Evolutionary conservation across 352 stramenopile species (phyloP).

Genomic region (Phytophthora parvispora): DNA sequence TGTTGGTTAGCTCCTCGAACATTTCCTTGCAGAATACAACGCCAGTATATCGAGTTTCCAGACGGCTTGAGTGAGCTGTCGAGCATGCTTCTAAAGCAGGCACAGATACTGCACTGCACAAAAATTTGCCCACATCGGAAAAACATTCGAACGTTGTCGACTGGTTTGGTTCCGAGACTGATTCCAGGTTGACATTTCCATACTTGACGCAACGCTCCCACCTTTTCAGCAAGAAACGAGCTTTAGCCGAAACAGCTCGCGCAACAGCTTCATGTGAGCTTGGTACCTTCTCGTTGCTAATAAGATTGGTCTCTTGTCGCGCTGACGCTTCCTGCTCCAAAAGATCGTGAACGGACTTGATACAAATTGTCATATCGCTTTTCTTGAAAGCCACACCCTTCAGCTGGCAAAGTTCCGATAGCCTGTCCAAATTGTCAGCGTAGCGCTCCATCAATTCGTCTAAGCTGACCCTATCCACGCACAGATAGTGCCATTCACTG

Average conservation of each 20-base stretch:
- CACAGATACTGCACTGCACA: constrained; percentile 34
- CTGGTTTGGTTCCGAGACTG: constrained; percentile 6
- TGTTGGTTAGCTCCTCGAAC: constrained; percentile 23
- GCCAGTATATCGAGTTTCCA: constrained; percentile 46
- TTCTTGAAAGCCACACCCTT: constrained; percentile 51
- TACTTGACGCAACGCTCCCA: constrained; percentile 31
- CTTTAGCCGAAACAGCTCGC: constrained; percentile 34
- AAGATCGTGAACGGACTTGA: constrained; percentile 47
- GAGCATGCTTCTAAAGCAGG: constrained; percentile 36
- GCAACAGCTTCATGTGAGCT: constrained; percentile 46
- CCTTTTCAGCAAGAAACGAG: constrained; percentile 39
- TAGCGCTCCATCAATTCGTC: constrained; percentile 69
- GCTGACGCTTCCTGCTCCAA: constrained; percentile 30
- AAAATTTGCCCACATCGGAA: constrained; percentile 39
- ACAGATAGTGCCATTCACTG: constrained; percentile 71
- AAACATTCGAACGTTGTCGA: constrained; percentile 5
- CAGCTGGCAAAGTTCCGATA: constrained; percentile 63
- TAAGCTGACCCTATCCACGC: constrained; percentile 45
- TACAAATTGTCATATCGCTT: constrained; percentile 43
- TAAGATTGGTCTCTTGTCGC: constrained; percentile 1
- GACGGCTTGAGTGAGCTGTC: constrained; percentile 38
- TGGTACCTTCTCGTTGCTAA: neutral
- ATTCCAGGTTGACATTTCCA: constrained; percentile 5
- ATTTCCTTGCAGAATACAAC: constrained; percentile 38
- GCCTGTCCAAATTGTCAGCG: constrained; percentile 49